Evolutionary conservation across 2,329 filamentous ascomycete genomes (phyloP), one percentile per base, ranked within the genome.

Genomic region (Cryphonectria radicalis): DNA sequence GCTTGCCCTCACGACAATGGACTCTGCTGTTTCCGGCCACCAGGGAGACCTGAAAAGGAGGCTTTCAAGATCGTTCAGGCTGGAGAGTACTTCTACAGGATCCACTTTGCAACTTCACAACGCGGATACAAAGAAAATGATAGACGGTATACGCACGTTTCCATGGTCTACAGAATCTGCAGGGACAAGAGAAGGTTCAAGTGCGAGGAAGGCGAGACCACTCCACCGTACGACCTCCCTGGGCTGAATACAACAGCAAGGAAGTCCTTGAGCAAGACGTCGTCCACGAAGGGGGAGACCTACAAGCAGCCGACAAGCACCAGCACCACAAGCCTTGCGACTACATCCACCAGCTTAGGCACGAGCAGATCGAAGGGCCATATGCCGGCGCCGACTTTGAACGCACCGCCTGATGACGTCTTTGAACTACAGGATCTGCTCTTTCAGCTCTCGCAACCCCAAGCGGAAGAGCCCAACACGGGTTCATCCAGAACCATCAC

Each of bases 11-110:
- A 63, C 28, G 65, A 72, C 14, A 25, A 64, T n/a, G 46, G 65
- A 10, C 65, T 72, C 50, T 72, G 71, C 62, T 72, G 68, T 62
- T 72, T 35, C 68, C 59, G 22, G 32, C 40, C 50, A 8, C 22
- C 28, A 28, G 50, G 25, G 14, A 22, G 53, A 28, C 19, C 10
- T 10, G n/a, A 10, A 13, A 65, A 32, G 32, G 68, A 70, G 32
- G 71, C 53, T 13, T 72, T 72, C 43, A 63, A 42, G 0, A 10
- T 72, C 28, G 57, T 72, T 35, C 17, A 57, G 37, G 60, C 40
- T 25, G 43, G 19, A 10, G 43, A 55, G 1, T 53, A 65, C 65
- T 43, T 65, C 19, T 72, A 67, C 60, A 72, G 71, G 35, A 60
- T 72, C 25, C 68, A 72, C 28, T 65, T 59, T 17, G 25, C 7